Percentiles rank a stretch among this genome's conserved stretches.
Conservation (phyloP, 2,329 filamentous ascomycete species). For the Sclerotinia glacialis region DNA sequence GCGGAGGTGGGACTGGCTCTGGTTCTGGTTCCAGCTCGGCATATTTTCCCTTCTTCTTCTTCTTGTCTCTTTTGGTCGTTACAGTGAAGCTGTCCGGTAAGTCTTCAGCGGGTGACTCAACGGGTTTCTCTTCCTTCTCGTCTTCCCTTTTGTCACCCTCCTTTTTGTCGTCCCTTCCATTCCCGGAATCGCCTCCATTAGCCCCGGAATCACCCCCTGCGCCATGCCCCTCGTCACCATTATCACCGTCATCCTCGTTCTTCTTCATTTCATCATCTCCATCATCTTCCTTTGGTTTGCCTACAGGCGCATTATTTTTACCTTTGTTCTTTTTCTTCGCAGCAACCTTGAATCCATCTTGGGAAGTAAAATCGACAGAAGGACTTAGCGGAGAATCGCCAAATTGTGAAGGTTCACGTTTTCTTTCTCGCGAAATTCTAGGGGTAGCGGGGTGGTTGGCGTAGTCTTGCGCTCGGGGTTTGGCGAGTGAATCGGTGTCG, state of each 20-base stretch:
- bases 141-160: slow-evolving; percentile 48
- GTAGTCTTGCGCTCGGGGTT: slow-evolving; percentile 30
- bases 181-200: slow-evolving; percentile 37
- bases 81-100: slow-evolving; percentile 4
- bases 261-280: slow-evolving; percentile 49
- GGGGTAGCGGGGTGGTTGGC: slow-evolving; percentile 29
- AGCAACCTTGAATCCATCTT: slow-evolving; percentile 53
- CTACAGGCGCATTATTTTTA: slow-evolving; percentile 45
- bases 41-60: slow-evolving; percentile 47
- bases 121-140: slow-evolving; percentile 48
- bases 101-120: background rate
- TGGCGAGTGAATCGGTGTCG: slow-evolving; percentile 36
- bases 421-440: slow-evolving; percentile 26
- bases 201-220: slow-evolving; percentile 41
- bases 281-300: slow-evolving; percentile 41
- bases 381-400: slow-evolving; percentile 46
- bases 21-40: slow-evolving; percentile 37
- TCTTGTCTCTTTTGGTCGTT: slow-evolving; percentile 43
- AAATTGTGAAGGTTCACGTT: slow-evolving; percentile 42
- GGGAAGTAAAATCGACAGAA: slow-evolving; percentile 56
- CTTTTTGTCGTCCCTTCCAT: slow-evolving; percentile 39
- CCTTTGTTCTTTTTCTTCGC: slow-evolving; percentile 48
- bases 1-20: slow-evolving; percentile 13
- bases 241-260: slow-evolving; percentile 41
- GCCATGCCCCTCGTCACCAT: slow-evolving; percentile 38